Percentiles rank a stretch among this genome's conserved stretches.
These are phyloP conservation scores for Vanrija humicola DNA, from an alignment of 1,284 basidiomycete species.

Conservation along the genomic window DNA sequence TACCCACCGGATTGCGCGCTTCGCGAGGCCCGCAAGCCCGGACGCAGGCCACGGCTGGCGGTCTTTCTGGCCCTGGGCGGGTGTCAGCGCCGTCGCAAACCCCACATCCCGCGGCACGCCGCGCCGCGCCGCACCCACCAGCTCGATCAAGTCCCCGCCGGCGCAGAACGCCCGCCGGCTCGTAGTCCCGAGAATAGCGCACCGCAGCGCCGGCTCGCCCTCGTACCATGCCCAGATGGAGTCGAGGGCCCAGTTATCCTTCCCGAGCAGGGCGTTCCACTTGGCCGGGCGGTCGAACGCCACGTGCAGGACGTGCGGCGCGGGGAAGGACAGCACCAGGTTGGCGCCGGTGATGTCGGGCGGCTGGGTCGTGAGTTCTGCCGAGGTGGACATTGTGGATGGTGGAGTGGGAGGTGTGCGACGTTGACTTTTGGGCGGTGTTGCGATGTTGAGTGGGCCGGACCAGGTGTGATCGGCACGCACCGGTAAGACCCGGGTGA, in stretches of 20 bases:
- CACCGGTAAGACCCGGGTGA: too few relatives aligned
- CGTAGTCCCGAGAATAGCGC: constrained; percentile 12
- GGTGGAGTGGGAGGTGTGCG: too few relatives aligned
- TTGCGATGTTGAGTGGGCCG: too few relatives aligned
- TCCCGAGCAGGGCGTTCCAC: constrained; percentile 8
- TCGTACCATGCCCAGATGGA: constrained; percentile 14
- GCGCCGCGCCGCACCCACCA: neutral
- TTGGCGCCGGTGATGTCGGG: neutral
- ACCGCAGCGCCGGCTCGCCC: constrained; percentile 10
- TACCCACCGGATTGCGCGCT: constrained; percentile 1
- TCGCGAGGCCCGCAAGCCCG: constrained; percentile 4
- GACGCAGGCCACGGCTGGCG: neutral
- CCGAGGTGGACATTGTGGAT: too few relatives aligned
- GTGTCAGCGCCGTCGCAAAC: too few relatives aligned
- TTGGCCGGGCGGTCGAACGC: constrained; percentile 11
- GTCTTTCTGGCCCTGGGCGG: too few relatives aligned
- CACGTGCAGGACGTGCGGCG: constrained; percentile 13
- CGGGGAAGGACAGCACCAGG: constrained; percentile 9
- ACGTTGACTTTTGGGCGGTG: too few relatives aligned
- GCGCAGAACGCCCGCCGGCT: constrained; percentile 9
- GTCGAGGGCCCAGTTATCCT: constrained; percentile 2
- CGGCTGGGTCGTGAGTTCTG: neutral
- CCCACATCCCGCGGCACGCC: too few relatives aligned
- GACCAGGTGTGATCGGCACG: too few relatives aligned
- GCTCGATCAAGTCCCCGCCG: constrained; percentile 14